Evolutionary conservation across 2,329 filamentous ascomycete genomes (phyloP).

Genomic region (Cladosporium oxysporum): DNA sequence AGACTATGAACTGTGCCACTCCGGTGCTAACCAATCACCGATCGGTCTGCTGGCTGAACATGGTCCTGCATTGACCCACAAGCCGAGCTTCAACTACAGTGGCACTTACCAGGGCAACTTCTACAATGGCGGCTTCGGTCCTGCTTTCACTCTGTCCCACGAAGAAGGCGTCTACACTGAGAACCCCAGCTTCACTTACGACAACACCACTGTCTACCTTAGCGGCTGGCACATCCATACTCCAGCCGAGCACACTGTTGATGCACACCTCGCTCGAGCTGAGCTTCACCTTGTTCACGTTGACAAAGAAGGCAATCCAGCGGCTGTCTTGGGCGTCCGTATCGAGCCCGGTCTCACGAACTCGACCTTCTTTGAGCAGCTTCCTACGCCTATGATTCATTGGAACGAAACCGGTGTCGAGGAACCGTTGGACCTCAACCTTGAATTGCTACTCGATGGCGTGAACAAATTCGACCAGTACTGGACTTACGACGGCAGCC

Average conservation of each 20-base stretch:
- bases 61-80: slow-evolving; percentile 45
- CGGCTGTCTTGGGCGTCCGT: slow-evolving; percentile 50
- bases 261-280: slow-evolving; percentile 46
- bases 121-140: slow-evolving; percentile 54
- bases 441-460: slow-evolving; percentile 39
- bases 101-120: slow-evolving; percentile 42
- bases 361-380: slow-evolving; percentile 46
- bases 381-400: slow-evolving; percentile 36
- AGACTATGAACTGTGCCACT: slow-evolving; percentile 51
- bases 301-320: slow-evolving; percentile 44
- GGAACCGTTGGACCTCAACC: slow-evolving; percentile 32
- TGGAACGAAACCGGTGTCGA: slow-evolving; percentile 23
- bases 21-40: slow-evolving; percentile 53
- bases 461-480: slow-evolving; percentile 47
- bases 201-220: slow-evolving; percentile 51
- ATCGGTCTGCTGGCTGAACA: slow-evolving; percentile 46
- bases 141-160: slow-evolving; percentile 46
- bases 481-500: slow-evolving; percentile 52
- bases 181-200: slow-evolving; percentile 47
- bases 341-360: slow-evolving; percentile 47
- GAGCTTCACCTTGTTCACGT: slow-evolving; percentile 55
- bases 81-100: slow-evolving; percentile 47
- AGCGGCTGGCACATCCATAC: slow-evolving; percentile 55
- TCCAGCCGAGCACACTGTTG: slow-evolving; percentile 52
- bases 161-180: slow-evolving; percentile 39